These are phyloP conservation scores for Serendipita sp. DNA, from an alignment of 1,284 basidiomycete species.

Conservation along the genomic window DNA sequence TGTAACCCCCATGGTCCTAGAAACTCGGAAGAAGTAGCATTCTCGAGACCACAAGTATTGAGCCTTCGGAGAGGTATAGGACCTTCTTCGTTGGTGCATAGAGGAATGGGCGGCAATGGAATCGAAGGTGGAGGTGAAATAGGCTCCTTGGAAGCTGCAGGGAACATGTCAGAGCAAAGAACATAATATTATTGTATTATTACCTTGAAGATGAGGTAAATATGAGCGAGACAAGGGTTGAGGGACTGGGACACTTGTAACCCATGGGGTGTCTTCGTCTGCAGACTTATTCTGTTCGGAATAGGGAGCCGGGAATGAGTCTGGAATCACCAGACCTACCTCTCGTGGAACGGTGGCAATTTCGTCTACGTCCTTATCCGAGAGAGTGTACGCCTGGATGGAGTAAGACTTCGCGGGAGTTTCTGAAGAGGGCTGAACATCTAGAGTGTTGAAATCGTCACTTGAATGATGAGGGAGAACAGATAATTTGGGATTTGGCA, in stretches of 20 bases:
- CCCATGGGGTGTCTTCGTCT: slow-evolving; percentile 53
- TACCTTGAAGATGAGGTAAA: not conserved
- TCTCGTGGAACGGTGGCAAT: not conserved
- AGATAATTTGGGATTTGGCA: slow-evolving; percentile 46
- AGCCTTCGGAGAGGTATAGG: too few species aligned
- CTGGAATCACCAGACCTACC: not conserved
- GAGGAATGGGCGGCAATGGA: slow-evolving; percentile 52
- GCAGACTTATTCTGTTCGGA: slow-evolving; percentile 15
- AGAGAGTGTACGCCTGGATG: not conserved
- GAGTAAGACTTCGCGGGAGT: not conserved
- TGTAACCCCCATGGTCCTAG: too few species aligned
- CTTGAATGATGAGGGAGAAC: slow-evolving; percentile 34
- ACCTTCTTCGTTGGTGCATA: too few species aligned
- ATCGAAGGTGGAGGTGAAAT: slow-evolving; percentile 43
- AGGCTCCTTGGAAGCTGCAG: not conserved
- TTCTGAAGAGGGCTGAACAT: not conserved
- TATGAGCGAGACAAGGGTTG: not conserved
- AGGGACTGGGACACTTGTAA: slow-evolving; percentile 22
- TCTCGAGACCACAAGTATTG: too few species aligned
- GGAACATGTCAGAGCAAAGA: not conserved
- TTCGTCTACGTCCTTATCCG: slow-evolving; percentile 2
- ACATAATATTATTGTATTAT: not conserved
- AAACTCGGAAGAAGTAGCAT: too few species aligned
- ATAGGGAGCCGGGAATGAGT: not conserved
- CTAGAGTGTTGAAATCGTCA: not conserved